Conservation (phyloP, 805 yeast species). For the Wickerhamiella shivajii region DNA sequence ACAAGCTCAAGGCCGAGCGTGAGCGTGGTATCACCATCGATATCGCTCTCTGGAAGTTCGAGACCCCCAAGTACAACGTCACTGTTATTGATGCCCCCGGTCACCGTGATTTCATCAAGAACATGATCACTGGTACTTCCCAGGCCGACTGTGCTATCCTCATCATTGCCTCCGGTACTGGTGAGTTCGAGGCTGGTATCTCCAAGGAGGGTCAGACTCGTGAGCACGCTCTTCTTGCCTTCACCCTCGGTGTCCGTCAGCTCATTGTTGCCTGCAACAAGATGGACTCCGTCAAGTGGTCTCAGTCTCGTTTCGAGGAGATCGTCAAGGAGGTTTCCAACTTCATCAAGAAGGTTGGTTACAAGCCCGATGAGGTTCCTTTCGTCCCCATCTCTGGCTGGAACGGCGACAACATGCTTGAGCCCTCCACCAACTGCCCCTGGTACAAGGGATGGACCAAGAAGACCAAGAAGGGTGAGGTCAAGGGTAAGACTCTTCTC, state of each 20-base stretch:
- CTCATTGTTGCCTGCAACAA: constrained; percentile 84
- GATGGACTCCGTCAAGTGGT: constrained; percentile 91
- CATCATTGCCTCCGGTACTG: constrained; percentile 82
- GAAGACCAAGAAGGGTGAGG: constrained; percentile 58
- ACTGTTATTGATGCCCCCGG: constrained; percentile 94
- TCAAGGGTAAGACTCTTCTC: constrained; percentile 67
- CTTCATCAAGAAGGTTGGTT: constrained; percentile 98
- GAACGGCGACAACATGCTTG: constrained; percentile 90
- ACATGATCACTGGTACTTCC: constrained; percentile 90
- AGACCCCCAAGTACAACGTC: constrained; percentile 77
- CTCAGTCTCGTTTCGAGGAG: constrained; percentile 72
- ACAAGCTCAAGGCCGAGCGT: constrained; percentile 91
- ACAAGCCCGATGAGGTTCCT: constrained; percentile 97
- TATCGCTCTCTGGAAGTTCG: constrained; percentile 86
- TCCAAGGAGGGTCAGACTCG: constrained; percentile 91
- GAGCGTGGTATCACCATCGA: constrained; percentile 95
- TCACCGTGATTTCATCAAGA: constrained; percentile 92
- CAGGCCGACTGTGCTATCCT: constrained; percentile 88
- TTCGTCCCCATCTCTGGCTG: constrained; percentile 89
- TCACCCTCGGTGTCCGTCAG: constrained; percentile 78
- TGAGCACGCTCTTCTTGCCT: constrained; percentile 85
- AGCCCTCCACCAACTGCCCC: constrained; percentile 64
- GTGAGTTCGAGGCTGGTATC: constrained; percentile 94
- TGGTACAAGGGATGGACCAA: constrained; percentile 82
- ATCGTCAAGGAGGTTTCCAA: constrained; percentile 99